A percentile compares a stretch with the other conserved stretches of the same genome.
Evolutionary conservation across 1,139 yeast genomes (phyloP).

Genomic region (Debaryomycetaceae sp.): DNA sequence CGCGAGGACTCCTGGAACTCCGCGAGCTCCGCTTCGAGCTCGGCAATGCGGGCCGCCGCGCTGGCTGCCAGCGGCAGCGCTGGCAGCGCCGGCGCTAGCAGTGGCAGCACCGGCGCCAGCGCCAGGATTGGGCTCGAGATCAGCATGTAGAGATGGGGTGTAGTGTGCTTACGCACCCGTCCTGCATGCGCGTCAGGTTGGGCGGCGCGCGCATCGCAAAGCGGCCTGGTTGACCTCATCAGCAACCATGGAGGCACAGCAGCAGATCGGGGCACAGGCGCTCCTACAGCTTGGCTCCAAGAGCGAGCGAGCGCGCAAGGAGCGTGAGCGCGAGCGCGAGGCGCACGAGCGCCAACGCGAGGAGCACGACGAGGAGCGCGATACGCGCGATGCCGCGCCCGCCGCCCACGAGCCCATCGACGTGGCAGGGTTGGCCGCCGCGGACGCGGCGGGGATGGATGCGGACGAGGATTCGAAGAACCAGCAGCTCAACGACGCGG

Average conservation of each 20-base stretch:
- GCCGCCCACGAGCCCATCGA: slow-evolving; percentile 5
- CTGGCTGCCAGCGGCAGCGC: not conserved
- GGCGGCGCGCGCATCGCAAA: too few species aligned
- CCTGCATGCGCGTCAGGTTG: too few species aligned
- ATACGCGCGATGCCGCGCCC: slow-evolving; percentile 8
- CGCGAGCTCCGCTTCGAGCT: slow-evolving; percentile 29
- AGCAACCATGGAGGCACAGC: slow-evolving; percentile 28
- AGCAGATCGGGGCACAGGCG: slow-evolving; percentile 44
- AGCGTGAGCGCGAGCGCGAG: slow-evolving; percentile 9
- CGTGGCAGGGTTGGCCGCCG: not conserved
- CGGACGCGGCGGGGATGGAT: slow-evolving; percentile 14
- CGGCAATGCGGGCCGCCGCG: slow-evolving; percentile 8
- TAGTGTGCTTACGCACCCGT: too few species aligned
- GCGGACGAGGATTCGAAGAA: slow-evolving; percentile 24
- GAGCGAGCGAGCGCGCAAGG: slow-evolving; percentile 17
- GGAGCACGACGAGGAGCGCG: slow-evolving; percentile 9
- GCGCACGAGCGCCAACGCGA: slow-evolving; percentile 1
- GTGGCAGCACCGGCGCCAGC: slow-evolving; percentile 1
- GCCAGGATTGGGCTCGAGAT: not conserved
- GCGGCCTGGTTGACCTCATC: too few species aligned
- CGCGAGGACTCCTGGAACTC: slow-evolving; percentile 43
- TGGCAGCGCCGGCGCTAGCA: too few species aligned
- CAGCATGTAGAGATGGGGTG: not conserved
- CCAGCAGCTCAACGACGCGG: slow-evolving; percentile 48
- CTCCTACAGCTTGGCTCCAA: slow-evolving; percentile 39